Evolutionary conservation across 345 rosid genomes (phyloP), one percentile per base, ranked within the genome.

Genomic region (Viola odorata): DNA sequence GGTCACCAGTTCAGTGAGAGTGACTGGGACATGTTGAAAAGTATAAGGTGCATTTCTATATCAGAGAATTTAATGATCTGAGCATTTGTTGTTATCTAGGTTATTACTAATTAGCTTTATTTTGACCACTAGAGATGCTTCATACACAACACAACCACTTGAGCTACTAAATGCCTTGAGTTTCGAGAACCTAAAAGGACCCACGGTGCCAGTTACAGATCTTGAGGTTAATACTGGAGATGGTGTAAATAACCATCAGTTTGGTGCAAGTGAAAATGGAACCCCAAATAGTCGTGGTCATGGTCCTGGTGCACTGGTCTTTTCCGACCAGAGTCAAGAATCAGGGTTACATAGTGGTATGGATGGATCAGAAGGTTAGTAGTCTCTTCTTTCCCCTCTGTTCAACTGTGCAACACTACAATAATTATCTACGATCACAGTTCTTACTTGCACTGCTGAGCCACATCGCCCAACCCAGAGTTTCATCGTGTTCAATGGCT

Each of bases 21-120:
- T 62, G 96, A 94, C 80, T 94, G 99, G 99, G 96, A 94, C 70
- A 86, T 83, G 74, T 79, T 94, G 86, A 90, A 85, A 81, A 88
- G 96, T 92, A 90, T 94, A 77, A 88, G 97, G 99, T 90, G 58
- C 50, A 53, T 74, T 32, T 72, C 60, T 48, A 53, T 42, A 32
- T 42, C 49, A 32, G 50, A n/a, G 10, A 17, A 45, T 50, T 45
- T 60, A 38, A 53, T 13, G 40, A 48, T 57, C 14, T 39, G 11
- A 10, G 15, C 16, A 16, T 39, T 4, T 42, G 52, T 12, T 50
- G 7, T 62, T 7, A 7, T 48, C 40, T 52, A 40, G 59, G 45
- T 71, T 23, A 41, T 50, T 7, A 45, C 66, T 68, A 53, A 61
- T 58, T 41, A 36, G 14, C 58, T 62, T 58, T 50, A 15, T 60